Evolutionary conservation across 192 early-diverging fungal species (phyloP).

Genomic region (Linnemannia zychae): DNA sequence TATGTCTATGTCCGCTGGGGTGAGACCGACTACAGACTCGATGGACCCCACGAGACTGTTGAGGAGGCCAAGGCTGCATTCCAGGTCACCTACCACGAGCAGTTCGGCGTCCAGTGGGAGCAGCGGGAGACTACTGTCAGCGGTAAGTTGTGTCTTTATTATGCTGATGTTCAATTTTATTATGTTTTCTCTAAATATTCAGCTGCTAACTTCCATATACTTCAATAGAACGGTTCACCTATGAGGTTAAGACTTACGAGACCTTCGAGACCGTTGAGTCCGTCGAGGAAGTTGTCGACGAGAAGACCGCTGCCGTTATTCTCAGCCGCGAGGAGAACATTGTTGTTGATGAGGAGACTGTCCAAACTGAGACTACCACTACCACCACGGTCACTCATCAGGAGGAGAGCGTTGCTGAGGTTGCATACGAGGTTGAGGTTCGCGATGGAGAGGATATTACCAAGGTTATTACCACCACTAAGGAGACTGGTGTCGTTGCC

Average conservation of each 20-base stretch:
- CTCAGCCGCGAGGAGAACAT: constrained; percentile 2
- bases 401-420: background rate
- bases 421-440: background rate
- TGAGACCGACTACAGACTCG: constrained; percentile 15
- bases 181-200: too few species aligned
- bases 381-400: constrained; percentile 10
- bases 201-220: too few species aligned
- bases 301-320: background rate
- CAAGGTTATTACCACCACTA: background rate
- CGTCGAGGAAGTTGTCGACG: background rate
- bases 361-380: background rate
- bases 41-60: constrained; percentile 37
- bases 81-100: constrained; percentile 19
- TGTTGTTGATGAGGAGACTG: background rate
- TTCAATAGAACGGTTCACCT: constrained; percentile 29
- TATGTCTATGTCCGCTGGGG: constrained; percentile 38
- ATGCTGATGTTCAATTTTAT: background rate
- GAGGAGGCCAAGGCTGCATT: constrained; percentile 36
- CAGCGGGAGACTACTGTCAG: constrained; percentile 9
- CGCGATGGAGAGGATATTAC: background rate
- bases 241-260: constrained; percentile 12
- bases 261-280: constrained; percentile 16
- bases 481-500: constrained; percentile 9
- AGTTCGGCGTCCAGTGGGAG: constrained; percentile 35
- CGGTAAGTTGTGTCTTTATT: constrained; percentile 17